phyloP scores from a whole-genome alignment of 208 protist species.

The Leishmania lainsoni region DNA sequence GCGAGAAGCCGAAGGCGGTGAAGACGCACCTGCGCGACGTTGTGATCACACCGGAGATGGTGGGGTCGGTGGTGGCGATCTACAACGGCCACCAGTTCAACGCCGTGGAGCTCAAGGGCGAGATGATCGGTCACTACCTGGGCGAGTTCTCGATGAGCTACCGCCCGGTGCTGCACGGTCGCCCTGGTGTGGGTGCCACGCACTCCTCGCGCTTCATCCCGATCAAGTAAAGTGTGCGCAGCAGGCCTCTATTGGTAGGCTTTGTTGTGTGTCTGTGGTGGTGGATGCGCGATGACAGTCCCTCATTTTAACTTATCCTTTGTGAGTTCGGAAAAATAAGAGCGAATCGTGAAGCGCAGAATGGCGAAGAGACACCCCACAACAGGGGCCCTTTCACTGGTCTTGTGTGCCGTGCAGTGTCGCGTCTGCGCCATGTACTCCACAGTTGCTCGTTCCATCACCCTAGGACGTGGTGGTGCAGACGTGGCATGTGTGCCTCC shows the following conservation, averaged over 20 bases:
- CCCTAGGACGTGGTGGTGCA: background rate
- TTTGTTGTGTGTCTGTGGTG: no score
- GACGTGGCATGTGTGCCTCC: no score
- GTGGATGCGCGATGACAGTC: no score
- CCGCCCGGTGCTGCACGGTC: constrained; percentile 99
- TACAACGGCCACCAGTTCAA: constrained; percentile 99
- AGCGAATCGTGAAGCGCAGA: no score
- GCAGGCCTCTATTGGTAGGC: no score
- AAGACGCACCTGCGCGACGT: constrained; percentile 99
- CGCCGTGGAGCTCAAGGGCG: constrained; percentile 99
- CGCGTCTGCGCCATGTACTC: background rate
- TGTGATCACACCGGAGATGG: constrained; percentile 99
- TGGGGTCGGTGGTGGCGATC: constrained; percentile 98
- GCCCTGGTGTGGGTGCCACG: constrained; percentile 99
- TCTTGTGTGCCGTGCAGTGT: background rate
- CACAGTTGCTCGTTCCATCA: background rate
- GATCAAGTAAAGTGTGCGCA: constrained; percentile 32
- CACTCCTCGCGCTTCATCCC: constrained; percentile 94
- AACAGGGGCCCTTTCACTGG: no score
- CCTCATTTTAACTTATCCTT: no score
- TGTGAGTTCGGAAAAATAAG: no score
- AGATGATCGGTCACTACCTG: constrained; percentile 99
- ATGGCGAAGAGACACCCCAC: no score
- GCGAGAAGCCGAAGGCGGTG: constrained; percentile 98
- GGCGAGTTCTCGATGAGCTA: constrained; percentile 99